These are phyloP conservation scores for Azolla pinnata DNA, from an alignment of 75 land plant genomes.

Conservation along the genomic window DNA sequence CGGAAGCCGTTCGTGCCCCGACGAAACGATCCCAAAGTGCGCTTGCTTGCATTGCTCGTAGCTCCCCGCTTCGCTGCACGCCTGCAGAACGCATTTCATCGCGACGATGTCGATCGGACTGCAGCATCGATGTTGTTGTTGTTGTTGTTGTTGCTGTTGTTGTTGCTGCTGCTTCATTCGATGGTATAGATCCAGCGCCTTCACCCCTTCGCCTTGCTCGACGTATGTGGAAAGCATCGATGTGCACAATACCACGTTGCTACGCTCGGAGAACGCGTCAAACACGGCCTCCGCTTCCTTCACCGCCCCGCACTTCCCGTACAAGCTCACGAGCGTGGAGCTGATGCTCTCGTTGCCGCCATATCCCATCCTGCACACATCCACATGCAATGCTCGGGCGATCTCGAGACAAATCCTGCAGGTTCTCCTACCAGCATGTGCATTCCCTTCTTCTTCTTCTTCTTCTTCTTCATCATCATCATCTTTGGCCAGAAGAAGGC, in stretches of 20 bases:
- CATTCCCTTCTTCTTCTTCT: not conserved
- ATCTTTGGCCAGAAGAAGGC: no score
- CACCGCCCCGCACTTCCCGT: not conserved
- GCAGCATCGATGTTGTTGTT: no score
- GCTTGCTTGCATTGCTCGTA: not conserved
- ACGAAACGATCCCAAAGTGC: not conserved
- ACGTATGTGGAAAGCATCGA: constrained; percentile 25
- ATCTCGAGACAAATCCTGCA: not conserved
- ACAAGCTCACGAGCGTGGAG: constrained; percentile 1
- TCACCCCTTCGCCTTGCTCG: constrained; percentile 23
- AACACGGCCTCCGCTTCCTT: constrained; percentile 17
- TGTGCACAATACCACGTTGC: constrained; percentile 21
- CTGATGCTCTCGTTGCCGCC: not conserved
- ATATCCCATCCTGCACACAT: not conserved
- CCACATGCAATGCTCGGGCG: not conserved
- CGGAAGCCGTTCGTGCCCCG: not conserved
- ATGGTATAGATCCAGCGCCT: constrained; percentile 21
- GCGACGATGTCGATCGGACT: not conserved
- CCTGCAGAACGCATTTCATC: not conserved
- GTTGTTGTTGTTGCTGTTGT: no score
- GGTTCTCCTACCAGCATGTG: not conserved
- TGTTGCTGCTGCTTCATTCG: constrained; percentile 22
- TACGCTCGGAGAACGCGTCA: constrained; percentile 1
- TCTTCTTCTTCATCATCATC: no score
- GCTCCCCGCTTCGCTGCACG: not conserved